These are phyloP conservation scores for Mucor plumbeus DNA, from an alignment of 371 early-diverging fungal species.

Conservation along the genomic window DNA sequence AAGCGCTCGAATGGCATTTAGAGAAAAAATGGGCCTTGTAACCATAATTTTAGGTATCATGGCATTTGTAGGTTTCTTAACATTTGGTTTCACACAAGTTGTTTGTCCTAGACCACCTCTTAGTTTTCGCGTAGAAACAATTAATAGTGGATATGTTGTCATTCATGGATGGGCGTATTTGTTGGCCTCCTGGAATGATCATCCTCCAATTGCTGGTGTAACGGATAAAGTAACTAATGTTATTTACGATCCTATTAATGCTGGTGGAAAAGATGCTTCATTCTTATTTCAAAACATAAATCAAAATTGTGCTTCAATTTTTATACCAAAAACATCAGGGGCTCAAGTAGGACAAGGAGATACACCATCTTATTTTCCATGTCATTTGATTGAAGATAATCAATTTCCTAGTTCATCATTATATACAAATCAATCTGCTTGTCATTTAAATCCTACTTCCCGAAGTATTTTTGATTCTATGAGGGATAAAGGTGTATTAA, in stretches of 20 bases:
- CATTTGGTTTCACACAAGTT: slow-evolving; percentile 71
- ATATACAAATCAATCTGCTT: slow-evolving; percentile 61
- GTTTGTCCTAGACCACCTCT: slow-evolving; percentile 60
- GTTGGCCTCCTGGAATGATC: slow-evolving; percentile 60
- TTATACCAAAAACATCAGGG: slow-evolving; percentile 43
- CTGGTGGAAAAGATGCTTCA: slow-evolving; percentile 77
- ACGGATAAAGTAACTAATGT: slow-evolving; percentile 52
- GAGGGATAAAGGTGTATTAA: slow-evolving; percentile 42
- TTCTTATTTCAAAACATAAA: slow-evolving; percentile 81
- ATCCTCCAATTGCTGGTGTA: slow-evolving; percentile 53
- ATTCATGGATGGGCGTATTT: slow-evolving; percentile 68
- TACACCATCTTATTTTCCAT: slow-evolving; percentile 74
- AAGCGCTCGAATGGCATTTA: slow-evolving; percentile 78
- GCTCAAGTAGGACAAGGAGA: slow-evolving; percentile 33
- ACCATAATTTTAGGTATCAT: slow-evolving; percentile 74
- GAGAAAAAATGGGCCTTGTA: slow-evolving; percentile 85
- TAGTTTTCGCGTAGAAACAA: slow-evolving; percentile 42
- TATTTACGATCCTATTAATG: slow-evolving; percentile 65
- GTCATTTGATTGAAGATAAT: slow-evolving; percentile 58
- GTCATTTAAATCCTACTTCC: slow-evolving; percentile 62
- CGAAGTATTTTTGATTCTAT: slow-evolving; percentile 41
- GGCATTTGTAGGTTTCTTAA: slow-evolving; percentile 76
- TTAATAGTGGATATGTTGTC: slow-evolving; percentile 55
- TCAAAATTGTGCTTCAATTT: slow-evolving; percentile 59
- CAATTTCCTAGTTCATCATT: slow-evolving; percentile 49